A percentile compares a stretch with the other conserved stretches of the same genome.
Conservation (phyloP, 208 protist species). For the Crithidia expoeki region DNA sequence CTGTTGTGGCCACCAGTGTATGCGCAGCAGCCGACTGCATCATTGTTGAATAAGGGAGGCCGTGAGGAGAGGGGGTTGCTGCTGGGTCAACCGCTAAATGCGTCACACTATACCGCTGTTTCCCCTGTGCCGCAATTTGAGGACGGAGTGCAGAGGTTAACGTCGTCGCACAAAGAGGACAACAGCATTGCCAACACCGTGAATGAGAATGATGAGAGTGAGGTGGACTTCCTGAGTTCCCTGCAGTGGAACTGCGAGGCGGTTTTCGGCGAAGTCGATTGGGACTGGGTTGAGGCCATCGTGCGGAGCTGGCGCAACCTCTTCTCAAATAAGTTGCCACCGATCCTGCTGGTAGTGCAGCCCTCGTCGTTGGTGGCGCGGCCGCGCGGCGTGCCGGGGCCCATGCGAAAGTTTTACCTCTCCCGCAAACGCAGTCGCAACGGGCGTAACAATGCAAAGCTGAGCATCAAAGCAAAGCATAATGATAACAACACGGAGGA, state of each 20-base stretch:
- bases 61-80: background rate
- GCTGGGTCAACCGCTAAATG: conserved; percentile 17
- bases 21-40: background rate
- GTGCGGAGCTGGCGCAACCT: conserved; percentile 52
- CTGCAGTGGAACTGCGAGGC: conserved; percentile 56
- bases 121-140: background rate
- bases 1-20: conserved; percentile 21
- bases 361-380: conserved; percentile 39
- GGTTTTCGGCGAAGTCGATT: conserved; percentile 81
- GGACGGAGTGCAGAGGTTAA: background rate
- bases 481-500: background rate
- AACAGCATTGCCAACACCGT: background rate
- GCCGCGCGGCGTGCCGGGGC: conserved; percentile 8
- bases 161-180: background rate
- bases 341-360: conserved; percentile 67
- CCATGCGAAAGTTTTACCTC: conserved; percentile 27
- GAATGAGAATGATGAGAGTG: conserved; percentile 25
- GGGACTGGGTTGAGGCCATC: conserved; percentile 76
- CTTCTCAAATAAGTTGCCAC: conserved; percentile 42
- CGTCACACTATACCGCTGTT: conserved; percentile 2
- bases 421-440: conserved; percentile 19
- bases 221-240: conserved; percentile 24
- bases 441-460: background rate
- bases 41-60: background rate
- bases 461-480: background rate